phyloP scores from a whole-genome alignment of 2,329 filamentous ascomycete species.

The Thelonectria blattea region DNA sequence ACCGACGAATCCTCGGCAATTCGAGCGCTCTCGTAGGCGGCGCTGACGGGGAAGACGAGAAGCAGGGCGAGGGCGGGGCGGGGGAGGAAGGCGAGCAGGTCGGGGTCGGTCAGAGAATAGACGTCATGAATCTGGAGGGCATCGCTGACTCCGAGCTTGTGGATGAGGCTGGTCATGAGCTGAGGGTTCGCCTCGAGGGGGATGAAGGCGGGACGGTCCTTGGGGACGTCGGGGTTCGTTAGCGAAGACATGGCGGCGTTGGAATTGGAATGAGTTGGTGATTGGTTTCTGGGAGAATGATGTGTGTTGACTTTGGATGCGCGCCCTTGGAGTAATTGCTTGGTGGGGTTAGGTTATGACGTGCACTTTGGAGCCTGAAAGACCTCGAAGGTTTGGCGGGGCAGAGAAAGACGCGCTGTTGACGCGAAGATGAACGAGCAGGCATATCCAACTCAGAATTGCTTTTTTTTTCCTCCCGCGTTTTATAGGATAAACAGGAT shows the following conservation, averaged over 20 bases:
- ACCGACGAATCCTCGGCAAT: slow-evolving; percentile 71
- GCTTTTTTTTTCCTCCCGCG: too few species aligned
- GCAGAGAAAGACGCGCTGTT: too few species aligned
- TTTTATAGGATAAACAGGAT: too few species aligned
- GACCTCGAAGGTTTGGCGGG: neutral
- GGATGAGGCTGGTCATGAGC: slow-evolving; percentile 83
- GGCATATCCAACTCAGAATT: too few species aligned
- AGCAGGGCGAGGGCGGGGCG: slow-evolving; percentile 87
- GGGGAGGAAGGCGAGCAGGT: slow-evolving; percentile 84
- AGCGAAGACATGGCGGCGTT: slow-evolving; percentile 40
- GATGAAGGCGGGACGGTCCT: slow-evolving; percentile 57
- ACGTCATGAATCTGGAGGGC: slow-evolving; percentile 85
- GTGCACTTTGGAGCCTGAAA: slow-evolving; percentile 13
- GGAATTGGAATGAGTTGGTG: neutral
- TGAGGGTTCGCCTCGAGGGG: slow-evolving; percentile 79
- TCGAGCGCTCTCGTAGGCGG: slow-evolving; percentile 79
- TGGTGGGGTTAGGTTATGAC: slow-evolving; percentile 18
- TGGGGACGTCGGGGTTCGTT: slow-evolving; percentile 49
- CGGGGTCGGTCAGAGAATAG: slow-evolving; percentile 85
- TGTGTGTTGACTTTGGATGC: neutral
- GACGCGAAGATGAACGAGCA: too few species aligned
- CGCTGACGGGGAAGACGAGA: slow-evolving; percentile 86
- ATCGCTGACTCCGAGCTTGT: slow-evolving; percentile 82
- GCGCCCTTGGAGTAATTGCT: slow-evolving; percentile 9
- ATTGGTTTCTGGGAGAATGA: neutral